These are phyloP conservation scores for Amanita brunnescens DNA, from an alignment of 768 basidiomycete species.

Conservation along the genomic window DNA sequence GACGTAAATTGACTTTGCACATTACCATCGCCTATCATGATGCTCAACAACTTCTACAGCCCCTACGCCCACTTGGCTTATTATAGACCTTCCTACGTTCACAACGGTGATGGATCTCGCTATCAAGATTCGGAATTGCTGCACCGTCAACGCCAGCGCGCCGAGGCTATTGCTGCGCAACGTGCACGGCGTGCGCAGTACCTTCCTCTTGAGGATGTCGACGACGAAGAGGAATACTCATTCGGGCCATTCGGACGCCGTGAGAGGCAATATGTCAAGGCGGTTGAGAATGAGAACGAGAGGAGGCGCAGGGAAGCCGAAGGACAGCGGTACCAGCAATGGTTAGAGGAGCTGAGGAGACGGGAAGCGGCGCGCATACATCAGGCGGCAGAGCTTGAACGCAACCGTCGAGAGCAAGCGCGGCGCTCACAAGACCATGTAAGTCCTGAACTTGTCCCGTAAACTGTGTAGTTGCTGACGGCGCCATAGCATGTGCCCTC, in stretches of 20 bases:
- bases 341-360: constrained; percentile 12
- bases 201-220: constrained; percentile 30
- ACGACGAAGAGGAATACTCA: constrained; percentile 23
- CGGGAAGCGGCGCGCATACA: not conserved
- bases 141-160: constrained; percentile 14
- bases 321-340: constrained; percentile 7
- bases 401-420: not conserved
- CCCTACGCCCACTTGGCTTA: constrained; percentile 21
- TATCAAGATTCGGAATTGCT: constrained; percentile 10
- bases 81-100: constrained; percentile 12
- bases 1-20: no score
- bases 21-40: not conserved
- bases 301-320: constrained; percentile 16
- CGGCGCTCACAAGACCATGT: not conserved
- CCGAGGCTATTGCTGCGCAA: constrained; percentile 23
- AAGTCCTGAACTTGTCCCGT: not conserved
- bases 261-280: constrained; percentile 26
- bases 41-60: constrained; percentile 15
- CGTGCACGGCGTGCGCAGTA: constrained; percentile 29
- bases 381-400: constrained; percentile 3
- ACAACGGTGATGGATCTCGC: constrained; percentile 6
- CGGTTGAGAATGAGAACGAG: constrained; percentile 20
- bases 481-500: constrained; percentile 9
- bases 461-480: constrained; percentile 2
- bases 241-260: constrained; percentile 20